Base-by-base conservation (phyloP, 192 early-diverging fungal species). In the Coemansia sp. region DNA sequence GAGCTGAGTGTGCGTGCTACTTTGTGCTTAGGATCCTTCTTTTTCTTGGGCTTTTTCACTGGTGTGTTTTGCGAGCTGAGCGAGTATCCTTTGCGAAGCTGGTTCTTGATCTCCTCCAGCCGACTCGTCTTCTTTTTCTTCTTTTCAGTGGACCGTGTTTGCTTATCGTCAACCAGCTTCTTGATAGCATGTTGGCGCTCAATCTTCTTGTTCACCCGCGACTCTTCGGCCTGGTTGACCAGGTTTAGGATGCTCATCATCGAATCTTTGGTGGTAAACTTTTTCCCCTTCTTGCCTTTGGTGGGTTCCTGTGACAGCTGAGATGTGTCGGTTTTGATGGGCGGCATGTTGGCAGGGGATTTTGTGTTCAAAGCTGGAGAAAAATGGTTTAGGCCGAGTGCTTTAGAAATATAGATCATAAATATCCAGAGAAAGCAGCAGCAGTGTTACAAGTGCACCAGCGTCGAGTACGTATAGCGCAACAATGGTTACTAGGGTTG, bases 171-270 rank as follows among this genome's bases (percentile, higher is more conserved):
- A 3, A 71, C 61, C 20, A 70, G 64, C 57, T 59, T 59, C 47
- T 76, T 76, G 51, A 76, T 70, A 3, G 56, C 34, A 9, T 67
- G 62, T 68, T 77, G 74, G 5, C 74, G 74, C 49, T 68, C 48
- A 21, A 71, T 63, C 62, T 77, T 77, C 24, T 71, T 71, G 51
- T 64, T 50, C 25, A 67, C 47, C 47, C 65, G 74, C 50, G 56
- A 28, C 18, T 77, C 74, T 14, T 77, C 74, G 31, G 44, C 69
- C 46, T 71, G 56, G 60, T 48, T 67, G 69, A 77, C 74, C 59
- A 68, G 61, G 49, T 62, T 66, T 24, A 77, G 56, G 17, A 77
- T 77, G 60, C 28, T 50, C 61, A 71, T 28, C 64, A 77, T 77
- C 9, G 74, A 71, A 50, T 63, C 61, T 58, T 59, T 60, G 20